A percentile compares a stretch with the other conserved stretches of the same genome.
phyloP scores from a whole-genome alignment of 371 early-diverging fungal genomes.

The Chytridiales sp. region DNA sequence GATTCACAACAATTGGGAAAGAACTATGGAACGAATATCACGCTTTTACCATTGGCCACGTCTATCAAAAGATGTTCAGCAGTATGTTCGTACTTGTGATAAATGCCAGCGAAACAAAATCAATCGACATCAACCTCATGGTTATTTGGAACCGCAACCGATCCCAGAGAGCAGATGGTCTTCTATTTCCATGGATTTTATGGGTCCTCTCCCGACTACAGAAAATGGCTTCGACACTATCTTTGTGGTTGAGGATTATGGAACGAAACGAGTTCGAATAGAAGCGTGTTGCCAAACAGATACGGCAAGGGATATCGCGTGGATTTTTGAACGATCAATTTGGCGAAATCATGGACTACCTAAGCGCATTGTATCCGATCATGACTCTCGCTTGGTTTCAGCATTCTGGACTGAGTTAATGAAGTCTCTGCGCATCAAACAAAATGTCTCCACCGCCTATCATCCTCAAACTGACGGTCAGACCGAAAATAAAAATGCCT shows the following conservation, averaged over 20 bases:
- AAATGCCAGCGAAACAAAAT: slow-evolving; percentile 22
- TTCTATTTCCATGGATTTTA: slow-evolving; percentile 26
- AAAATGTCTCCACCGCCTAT: slow-evolving; percentile 41
- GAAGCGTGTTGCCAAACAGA: neutral
- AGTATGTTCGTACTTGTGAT: slow-evolving; percentile 21
- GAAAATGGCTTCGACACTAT: slow-evolving; percentile 11
- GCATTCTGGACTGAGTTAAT: slow-evolving; percentile 33
- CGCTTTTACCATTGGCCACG: slow-evolving; percentile 29
- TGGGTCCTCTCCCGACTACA: slow-evolving; percentile 18
- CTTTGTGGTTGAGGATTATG: slow-evolving; percentile 17
- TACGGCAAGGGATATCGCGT: slow-evolving; percentile 1
- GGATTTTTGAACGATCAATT: neutral
- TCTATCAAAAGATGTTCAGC: slow-evolving; percentile 13
- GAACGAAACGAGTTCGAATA: slow-evolving; percentile 10
- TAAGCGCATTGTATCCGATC: slow-evolving; percentile 9
- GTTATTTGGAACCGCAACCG: slow-evolving; percentile 19
- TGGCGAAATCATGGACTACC: slow-evolving; percentile 18
- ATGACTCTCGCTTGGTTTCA: slow-evolving; percentile 4
- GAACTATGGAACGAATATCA: slow-evolving; percentile 12
- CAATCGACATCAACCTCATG: slow-evolving; percentile 12
- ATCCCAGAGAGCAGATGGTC: slow-evolving; percentile 20
- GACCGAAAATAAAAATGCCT: slow-evolving; percentile 41
- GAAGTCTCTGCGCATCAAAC: slow-evolving; percentile 30
- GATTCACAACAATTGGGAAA: slow-evolving; percentile 19
- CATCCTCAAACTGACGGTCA: slow-evolving; percentile 60